Conservation (phyloP, 192 early-diverging fungal species). For the Backusella macrospora region DNA sequence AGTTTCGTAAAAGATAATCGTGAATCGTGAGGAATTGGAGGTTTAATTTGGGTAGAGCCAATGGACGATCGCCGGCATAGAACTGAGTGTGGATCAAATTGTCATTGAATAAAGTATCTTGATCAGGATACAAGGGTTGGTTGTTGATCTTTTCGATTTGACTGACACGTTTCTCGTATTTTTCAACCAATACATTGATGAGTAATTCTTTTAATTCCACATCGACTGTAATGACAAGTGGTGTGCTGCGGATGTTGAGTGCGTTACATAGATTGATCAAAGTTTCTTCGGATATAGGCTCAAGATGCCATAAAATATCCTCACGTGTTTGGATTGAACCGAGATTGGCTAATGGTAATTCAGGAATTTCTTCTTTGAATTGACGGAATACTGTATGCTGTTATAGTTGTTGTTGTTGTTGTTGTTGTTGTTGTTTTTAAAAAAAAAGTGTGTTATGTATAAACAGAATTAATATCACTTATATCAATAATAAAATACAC, state of each 20-base stretch:
- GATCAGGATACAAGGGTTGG: slow-evolving; percentile 79
- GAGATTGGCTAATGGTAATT: slow-evolving; percentile 75
- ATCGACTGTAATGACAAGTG: slow-evolving; percentile 24
- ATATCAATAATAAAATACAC: neutral
- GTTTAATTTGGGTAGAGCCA: slow-evolving; percentile 86
- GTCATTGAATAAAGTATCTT: slow-evolving; percentile 73
- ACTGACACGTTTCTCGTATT: slow-evolving; percentile 61
- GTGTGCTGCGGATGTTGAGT: slow-evolving; percentile 64
- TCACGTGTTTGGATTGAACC: slow-evolving; percentile 61
- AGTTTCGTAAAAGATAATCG: slow-evolving; percentile 90
- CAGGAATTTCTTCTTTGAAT: slow-evolving; percentile 68
- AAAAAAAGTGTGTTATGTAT: neutral
- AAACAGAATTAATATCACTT: neutral
- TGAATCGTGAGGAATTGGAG: slow-evolving; percentile 92
- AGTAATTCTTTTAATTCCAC: slow-evolving; percentile 55
- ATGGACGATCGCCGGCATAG: slow-evolving; percentile 52
- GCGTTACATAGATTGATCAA: slow-evolving; percentile 60
- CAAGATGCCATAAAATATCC: slow-evolving; percentile 58
- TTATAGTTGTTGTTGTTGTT: too few relatives aligned
- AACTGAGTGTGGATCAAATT: slow-evolving; percentile 70
- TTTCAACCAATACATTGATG: slow-evolving; percentile 55
- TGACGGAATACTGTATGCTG: slow-evolving; percentile 71
- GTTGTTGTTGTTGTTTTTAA: too few relatives aligned
- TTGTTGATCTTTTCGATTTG: slow-evolving; percentile 74
- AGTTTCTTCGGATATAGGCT: slow-evolving; percentile 43